phyloP scores from a whole-genome alignment of 2,329 filamentous ascomycete species.

The Lasiodiplodia citricola region DNA sequence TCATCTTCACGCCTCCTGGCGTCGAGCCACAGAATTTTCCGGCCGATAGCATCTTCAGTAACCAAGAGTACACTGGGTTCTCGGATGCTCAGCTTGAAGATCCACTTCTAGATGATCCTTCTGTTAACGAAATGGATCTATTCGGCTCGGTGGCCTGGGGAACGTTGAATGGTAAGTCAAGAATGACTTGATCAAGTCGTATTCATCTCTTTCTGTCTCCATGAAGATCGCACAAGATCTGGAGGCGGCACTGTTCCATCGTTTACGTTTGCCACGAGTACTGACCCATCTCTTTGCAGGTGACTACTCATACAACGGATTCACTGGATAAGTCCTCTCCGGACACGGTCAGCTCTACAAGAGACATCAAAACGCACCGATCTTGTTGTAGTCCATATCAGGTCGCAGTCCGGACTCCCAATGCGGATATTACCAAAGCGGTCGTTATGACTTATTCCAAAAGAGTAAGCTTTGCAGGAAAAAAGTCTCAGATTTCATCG shows the following conservation, averaged over 20 bases:
- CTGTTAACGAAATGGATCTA: constrained; percentile 17
- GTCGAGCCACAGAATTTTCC: background rate
- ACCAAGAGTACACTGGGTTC: background rate
- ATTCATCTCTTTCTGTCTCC: background rate
- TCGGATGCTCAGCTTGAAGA: background rate
- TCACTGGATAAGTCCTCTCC: background rate
- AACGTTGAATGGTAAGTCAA: constrained; percentile 13
- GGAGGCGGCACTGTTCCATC: background rate
- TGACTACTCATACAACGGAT: constrained; percentile 5
- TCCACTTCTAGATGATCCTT: constrained; percentile 14
- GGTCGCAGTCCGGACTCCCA: too few species aligned
- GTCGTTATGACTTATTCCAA: background rate
- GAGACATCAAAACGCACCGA: too few species aligned
- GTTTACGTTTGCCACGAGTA: background rate
- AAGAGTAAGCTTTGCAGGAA: background rate
- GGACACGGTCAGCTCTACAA: background rate
- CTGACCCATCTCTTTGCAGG: background rate
- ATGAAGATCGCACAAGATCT: background rate
- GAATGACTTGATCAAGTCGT: background rate
- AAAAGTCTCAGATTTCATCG: too few species aligned
- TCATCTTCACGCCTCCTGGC: constrained; percentile 19
- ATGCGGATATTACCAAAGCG: too few species aligned
- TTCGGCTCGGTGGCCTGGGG: constrained; percentile 25
- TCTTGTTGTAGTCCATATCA: too few species aligned
- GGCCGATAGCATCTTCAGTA: background rate